Conservation (phyloP, 2,329 filamentous ascomycete genomes). For the Celoporthe dispersa region DNA sequence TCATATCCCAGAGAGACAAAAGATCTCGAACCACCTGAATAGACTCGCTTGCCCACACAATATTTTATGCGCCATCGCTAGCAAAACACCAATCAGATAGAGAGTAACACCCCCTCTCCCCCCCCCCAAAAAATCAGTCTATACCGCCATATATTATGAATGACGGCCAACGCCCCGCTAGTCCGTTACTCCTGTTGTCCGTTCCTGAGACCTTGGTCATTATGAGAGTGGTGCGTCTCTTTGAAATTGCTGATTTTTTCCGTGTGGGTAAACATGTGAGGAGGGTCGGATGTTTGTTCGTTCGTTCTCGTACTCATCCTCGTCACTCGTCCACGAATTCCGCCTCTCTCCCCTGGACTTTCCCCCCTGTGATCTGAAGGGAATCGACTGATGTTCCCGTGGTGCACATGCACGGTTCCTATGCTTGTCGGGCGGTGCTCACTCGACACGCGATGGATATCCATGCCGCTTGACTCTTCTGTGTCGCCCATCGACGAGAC, state of each 20-base stretch:
- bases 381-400: conserved; percentile 60
- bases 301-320: not conserved
- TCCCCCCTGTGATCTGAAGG: conserved; percentile 51
- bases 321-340: conserved; percentile 54
- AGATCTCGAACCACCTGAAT: not conserved
- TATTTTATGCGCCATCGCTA: conserved; percentile 29
- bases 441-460: conserved; percentile 29
- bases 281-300: not conserved
- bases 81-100: conserved; percentile 17
- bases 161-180: not conserved
- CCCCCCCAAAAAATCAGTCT: conserved; percentile 21
- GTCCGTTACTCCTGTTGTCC: not conserved
- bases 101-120: not conserved
- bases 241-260: not conserved
- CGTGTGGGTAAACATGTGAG: not conserved
- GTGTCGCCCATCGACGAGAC: conserved; percentile 54
- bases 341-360: conserved; percentile 58
- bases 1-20: not conserved
- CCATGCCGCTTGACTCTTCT: conserved; percentile 45
- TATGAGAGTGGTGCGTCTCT: not conserved
- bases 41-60: conserved; percentile 3
- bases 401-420: conserved; percentile 62
- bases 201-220: not conserved
- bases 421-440: conserved; percentile 58
- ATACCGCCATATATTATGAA: conserved; percentile 24